Conservation (phyloP, 148 eudicot genomes). For the Rhododendron vialii region DNA sequence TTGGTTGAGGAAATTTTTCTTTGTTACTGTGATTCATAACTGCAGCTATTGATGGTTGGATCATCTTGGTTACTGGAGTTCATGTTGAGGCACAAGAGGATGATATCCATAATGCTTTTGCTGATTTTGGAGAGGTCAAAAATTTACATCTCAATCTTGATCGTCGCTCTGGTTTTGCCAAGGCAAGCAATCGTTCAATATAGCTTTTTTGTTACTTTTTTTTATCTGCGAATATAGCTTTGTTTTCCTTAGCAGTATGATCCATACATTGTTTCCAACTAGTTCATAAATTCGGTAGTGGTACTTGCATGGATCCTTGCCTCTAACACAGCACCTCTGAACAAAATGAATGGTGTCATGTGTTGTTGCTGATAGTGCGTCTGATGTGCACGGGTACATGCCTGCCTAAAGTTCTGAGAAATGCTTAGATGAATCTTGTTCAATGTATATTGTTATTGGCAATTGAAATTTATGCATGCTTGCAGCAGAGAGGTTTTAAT, state of each 20-base stretch:
- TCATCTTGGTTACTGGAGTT: constrained; percentile 64
- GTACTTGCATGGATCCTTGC: background rate
- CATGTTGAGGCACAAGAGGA: constrained; percentile 81
- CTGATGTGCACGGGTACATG: background rate
- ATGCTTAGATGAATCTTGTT: background rate
- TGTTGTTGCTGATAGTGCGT: background rate
- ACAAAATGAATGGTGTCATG: background rate
- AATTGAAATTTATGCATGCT: background rate
- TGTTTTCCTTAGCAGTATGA: background rate
- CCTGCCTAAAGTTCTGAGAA: background rate
- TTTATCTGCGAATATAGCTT: background rate
- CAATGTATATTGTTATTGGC: background rate
- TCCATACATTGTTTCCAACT: background rate
- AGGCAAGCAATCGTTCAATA: constrained; percentile 29
- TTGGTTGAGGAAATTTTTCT: background rate
- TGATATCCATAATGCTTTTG: constrained; percentile 66
- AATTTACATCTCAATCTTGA: constrained; percentile 79
- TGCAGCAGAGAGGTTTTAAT: background rate
- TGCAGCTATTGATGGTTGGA: constrained; percentile 89
- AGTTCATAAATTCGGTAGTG: background rate
- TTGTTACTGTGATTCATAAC: background rate
- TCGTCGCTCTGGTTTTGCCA: constrained; percentile 81
- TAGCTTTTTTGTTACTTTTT: no score
- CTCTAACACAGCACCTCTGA: no score
- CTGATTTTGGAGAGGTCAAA: constrained; percentile 69